A percentile compares a stretch with the other conserved stretches of the same genome.
These are phyloP conservation scores for Chrysoporthe austroafricana DNA, from an alignment of 2,329 filamentous ascomycete species.

Conservation along the genomic window DNA sequence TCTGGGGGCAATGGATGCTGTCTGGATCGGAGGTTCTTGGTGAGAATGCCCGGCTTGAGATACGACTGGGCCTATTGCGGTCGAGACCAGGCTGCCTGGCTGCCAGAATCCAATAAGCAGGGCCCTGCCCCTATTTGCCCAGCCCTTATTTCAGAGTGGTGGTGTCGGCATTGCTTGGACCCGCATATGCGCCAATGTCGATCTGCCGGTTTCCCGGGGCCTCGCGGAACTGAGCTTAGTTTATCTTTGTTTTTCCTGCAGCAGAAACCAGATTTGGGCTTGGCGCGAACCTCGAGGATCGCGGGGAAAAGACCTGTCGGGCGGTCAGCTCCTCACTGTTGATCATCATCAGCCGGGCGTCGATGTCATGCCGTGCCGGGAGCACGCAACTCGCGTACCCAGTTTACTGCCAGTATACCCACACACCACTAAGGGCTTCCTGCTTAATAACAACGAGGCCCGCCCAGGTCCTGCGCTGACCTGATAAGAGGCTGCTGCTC, in stretches of 20 bases:
- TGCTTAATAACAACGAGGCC: neutral
- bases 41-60: too few relatives aligned
- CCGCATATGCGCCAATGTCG: slow-evolving; percentile 5
- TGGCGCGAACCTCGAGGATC: neutral
- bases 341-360: slow-evolving; percentile 6
- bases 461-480: neutral
- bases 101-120: neutral
- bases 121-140: neutral
- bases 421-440: too few relatives aligned
- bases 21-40: too few relatives aligned
- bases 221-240: neutral
- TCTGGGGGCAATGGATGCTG: too few relatives aligned
- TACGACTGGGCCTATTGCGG: too few relatives aligned
- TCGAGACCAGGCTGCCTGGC: too few relatives aligned
- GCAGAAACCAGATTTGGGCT: neutral
- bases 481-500: neutral
- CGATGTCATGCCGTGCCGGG: slow-evolving; percentile 7
- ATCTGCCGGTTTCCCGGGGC: slow-evolving; percentile 1
- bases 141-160: neutral
- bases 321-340: neutral
- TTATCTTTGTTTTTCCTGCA: neutral
- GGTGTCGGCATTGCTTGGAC: neutral
- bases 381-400: slow-evolving; percentile 11
- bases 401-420: too few relatives aligned
- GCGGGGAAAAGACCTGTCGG: neutral